Evolutionary conservation across 306 rosid genomes (phyloP).

Genomic region (Vachellia collinsii): DNA sequence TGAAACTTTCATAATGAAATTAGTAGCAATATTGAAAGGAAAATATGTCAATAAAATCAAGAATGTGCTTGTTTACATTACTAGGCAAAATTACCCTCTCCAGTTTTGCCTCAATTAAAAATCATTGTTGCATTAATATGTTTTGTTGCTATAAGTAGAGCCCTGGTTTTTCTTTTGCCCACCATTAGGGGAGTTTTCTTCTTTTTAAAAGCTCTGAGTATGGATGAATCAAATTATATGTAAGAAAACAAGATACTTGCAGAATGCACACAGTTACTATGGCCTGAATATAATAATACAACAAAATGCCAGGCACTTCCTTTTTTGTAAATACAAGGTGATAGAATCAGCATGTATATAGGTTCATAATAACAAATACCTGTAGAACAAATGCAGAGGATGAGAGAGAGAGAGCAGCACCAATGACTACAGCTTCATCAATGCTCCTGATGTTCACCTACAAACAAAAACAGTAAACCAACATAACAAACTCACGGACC

Average conservation of each 20-base stretch:
- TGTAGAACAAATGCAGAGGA: constrained; percentile 99
- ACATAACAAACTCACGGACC: constrained; percentile 29
- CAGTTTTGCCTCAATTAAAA: neutral
- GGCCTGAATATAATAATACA: neutral
- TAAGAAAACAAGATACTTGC: neutral
- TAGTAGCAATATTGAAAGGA: constrained; percentile 21
- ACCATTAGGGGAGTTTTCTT: neutral
- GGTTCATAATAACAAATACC: constrained; percentile 55
- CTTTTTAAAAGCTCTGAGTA: neutral
- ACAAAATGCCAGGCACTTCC: constrained; percentile 26
- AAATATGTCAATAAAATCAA: constrained; percentile 11
- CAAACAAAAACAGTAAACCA: constrained; percentile 29
- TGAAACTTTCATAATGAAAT: constrained; percentile 5
- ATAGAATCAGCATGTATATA: constrained; percentile 10
- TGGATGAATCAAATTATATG: neutral
- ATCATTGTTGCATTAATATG: neutral
- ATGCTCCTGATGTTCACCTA: constrained; percentile 98
- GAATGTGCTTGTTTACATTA: constrained; percentile 33
- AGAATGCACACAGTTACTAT: constrained; percentile 21
- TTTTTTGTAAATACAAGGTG: constrained; percentile 19
- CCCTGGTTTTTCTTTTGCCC: neutral
- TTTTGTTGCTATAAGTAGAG: neutral
- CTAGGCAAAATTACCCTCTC: neutral
- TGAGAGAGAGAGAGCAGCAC: constrained; percentile 96
- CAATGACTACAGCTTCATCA: constrained; percentile 97